These are phyloP conservation scores for Suhomyces anneliseae DNA, from an alignment of 1,139 yeast species.

Conservation along the genomic window DNA sequence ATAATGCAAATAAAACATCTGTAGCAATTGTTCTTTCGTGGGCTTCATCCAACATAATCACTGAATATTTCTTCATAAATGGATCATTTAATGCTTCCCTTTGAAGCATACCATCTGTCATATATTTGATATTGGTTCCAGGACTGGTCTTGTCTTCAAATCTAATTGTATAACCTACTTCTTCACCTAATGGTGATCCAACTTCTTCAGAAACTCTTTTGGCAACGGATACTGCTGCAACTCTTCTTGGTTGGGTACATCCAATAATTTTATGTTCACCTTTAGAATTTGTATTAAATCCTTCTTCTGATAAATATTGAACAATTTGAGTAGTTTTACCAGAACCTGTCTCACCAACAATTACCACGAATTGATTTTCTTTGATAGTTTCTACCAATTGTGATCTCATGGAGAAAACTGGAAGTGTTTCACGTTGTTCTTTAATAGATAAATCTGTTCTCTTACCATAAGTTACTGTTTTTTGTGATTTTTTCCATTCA, in stretches of 20 bases:
- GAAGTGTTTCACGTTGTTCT: conserved; percentile 69
- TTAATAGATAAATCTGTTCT: conserved; percentile 52
- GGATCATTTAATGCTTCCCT: conserved; percentile 82
- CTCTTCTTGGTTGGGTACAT: conserved; percentile 74
- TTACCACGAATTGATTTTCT: conserved; percentile 44
- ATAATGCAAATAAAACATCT: conserved; percentile 82
- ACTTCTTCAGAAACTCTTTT: conserved; percentile 67
- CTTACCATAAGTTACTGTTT: conserved; percentile 53
- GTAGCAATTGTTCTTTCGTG: conserved; percentile 96
- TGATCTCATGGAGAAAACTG: conserved; percentile 66
- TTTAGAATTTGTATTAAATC: conserved; percentile 22
- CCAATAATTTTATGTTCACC: conserved; percentile 52
- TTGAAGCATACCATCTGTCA: conserved; percentile 93
- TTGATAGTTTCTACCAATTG: conserved; percentile 58
- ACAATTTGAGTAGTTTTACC: conserved; percentile 33
- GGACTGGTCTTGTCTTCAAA: conserved; percentile 61
- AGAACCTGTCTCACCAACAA: conserved; percentile 50
- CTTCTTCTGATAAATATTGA: conserved; percentile 42
- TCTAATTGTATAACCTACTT: conserved; percentile 67
- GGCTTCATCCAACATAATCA: conserved; percentile 90
- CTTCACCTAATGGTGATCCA: conserved; percentile 56
- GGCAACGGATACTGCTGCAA: conserved; percentile 72
- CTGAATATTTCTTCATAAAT: conserved; percentile 68
- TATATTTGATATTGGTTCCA: conserved; percentile 63
- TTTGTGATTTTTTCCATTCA: conserved; percentile 53